phyloP scores from a whole-genome alignment of 2,329 filamentous ascomycete species.

The Sodiomyces alkalinus region DNA sequence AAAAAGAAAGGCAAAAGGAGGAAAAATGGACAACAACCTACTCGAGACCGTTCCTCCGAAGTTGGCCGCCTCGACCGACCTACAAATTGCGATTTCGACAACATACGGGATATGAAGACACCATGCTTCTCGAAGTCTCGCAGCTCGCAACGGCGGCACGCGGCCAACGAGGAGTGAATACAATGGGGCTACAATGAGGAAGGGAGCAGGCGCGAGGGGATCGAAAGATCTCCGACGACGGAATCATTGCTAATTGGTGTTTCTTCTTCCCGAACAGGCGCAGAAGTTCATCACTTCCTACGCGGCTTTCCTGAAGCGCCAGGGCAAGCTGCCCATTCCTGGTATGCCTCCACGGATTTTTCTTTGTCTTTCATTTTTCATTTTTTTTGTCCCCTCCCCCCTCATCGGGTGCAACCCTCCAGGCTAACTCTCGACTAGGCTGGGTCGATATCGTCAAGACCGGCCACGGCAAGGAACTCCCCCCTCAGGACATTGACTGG shows the following conservation, averaged over 20 bases:
- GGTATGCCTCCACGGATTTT: constrained; percentile 37
- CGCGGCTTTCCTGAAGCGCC: constrained; percentile 80
- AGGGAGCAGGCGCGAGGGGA: constrained; percentile 56
- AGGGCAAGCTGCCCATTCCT: constrained; percentile 84
- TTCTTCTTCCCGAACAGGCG: constrained; percentile 40
- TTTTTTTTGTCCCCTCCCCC: neutral
- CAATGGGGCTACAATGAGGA: constrained; percentile 12
- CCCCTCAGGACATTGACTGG: constrained; percentile 97
- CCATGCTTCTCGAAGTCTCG: neutral
- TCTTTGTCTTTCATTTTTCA: neutral
- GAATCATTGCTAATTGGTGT: constrained; percentile 54
- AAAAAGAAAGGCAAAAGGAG: too few relatives aligned
- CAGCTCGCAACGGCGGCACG: constrained; percentile 1
- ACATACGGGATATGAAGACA: too few relatives aligned
- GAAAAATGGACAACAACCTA: too few relatives aligned
- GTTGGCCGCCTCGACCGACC: too few relatives aligned
- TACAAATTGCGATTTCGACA: too few relatives aligned
- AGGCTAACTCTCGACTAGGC: constrained; percentile 35
- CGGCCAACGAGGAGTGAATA: neutral
- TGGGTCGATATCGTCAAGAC: constrained; percentile 99
- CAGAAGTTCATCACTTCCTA: constrained; percentile 84
- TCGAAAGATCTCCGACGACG: constrained; percentile 61
- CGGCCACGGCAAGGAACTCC: constrained; percentile 88
- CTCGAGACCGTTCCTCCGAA: too few relatives aligned
- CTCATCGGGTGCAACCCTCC: constrained; percentile 4